Evolutionary conservation across 768 basidiomycete genomes (phyloP).

Genomic region (Phylloporus sp.): DNA sequence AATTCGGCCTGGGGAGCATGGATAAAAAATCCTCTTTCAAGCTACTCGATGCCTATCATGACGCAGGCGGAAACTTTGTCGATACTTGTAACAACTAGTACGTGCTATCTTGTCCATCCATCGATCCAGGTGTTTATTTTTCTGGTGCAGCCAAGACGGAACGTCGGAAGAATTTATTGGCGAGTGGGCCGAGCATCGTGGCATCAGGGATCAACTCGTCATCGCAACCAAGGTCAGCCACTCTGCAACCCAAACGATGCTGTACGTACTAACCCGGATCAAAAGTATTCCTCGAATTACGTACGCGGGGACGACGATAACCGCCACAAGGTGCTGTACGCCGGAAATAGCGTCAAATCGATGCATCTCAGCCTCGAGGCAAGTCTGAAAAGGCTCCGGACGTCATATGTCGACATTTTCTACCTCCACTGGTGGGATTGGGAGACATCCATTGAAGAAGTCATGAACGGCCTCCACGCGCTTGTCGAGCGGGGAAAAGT

Average conservation of each 20-base stretch:
- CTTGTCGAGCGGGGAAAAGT: conserved; percentile 38
- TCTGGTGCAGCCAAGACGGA: conserved; percentile 34
- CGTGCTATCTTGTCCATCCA: conserved; percentile 6
- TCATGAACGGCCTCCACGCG: conserved; percentile 38
- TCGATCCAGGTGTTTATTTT: neutral
- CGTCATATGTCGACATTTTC: conserved; percentile 20
- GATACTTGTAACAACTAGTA: conserved; percentile 47
- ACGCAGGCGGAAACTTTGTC: conserved; percentile 48
- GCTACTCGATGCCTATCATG: conserved; percentile 44
- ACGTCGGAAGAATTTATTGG: conserved; percentile 43
- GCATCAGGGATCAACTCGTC: conserved; percentile 43
- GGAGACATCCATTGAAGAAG: conserved; percentile 37
- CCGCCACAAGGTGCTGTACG: conserved; percentile 37
- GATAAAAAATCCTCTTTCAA: conserved; percentile 40
- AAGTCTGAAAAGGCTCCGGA: conserved; percentile 18
- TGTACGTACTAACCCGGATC: neutral
- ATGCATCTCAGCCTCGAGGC: conserved; percentile 38
- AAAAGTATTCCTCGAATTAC: conserved; percentile 24
- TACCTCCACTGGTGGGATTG: conserved; percentile 35
- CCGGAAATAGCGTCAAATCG: conserved; percentile 48
- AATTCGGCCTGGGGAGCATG: conserved; percentile 39
- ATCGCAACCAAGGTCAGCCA: conserved; percentile 39
- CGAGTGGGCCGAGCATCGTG: conserved; percentile 42
- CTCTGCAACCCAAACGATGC: neutral
- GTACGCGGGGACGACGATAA: conserved; percentile 9